These are phyloP conservation scores for Millerago galiae DNA, from an alignment of 805 yeast species.

Conservation along the genomic window DNA sequence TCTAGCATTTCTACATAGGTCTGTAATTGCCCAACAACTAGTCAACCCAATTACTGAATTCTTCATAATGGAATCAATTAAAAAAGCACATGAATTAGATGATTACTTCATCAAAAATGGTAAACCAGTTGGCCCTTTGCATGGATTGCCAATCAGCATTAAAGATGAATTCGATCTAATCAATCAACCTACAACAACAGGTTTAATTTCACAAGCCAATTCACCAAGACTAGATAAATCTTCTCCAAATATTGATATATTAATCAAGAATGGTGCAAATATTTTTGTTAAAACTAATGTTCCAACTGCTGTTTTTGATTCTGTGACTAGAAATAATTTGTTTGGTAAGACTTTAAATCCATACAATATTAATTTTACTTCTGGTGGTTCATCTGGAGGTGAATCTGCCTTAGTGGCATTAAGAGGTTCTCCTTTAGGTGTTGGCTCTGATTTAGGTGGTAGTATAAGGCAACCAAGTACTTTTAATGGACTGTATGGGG, in stretches of 20 bases:
- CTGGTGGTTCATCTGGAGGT: slow-evolving; percentile 50
- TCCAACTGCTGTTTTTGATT: slow-evolving; percentile 41
- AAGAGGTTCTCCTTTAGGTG: slow-evolving; percentile 34
- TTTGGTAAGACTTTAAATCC: slow-evolving; percentile 41
- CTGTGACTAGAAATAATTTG: slow-evolving; percentile 36
- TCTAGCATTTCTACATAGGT: slow-evolving; percentile 48
- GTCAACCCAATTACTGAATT: slow-evolving; percentile 25
- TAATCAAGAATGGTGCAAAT: slow-evolving; percentile 42
- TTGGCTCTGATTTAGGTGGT: slow-evolving; percentile 51
- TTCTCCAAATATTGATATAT: slow-evolving; percentile 31
- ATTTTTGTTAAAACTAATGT: slow-evolving; percentile 45
- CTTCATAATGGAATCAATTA: slow-evolving; percentile 48
- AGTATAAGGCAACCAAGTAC: slow-evolving; percentile 41
- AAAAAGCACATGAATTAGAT: slow-evolving; percentile 47
- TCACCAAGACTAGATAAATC: slow-evolving; percentile 28
- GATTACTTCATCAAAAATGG: slow-evolving; percentile 38
- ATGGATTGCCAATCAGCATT: slow-evolving; percentile 58
- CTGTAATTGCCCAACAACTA: slow-evolving; percentile 47
- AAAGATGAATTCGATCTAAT: slow-evolving; percentile 35
- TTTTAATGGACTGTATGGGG: slow-evolving; percentile 32
- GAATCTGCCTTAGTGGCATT: slow-evolving; percentile 42
- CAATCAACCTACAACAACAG: slow-evolving; percentile 42
- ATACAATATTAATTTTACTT: slow-evolving; percentile 29
- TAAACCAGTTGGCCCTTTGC: slow-evolving; percentile 52
- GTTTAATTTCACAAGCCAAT: slow-evolving; percentile 33